These are phyloP conservation scores for Gentiana straminea DNA, from an alignment of 257 asterid genomes.

Conservation along the genomic window DNA sequence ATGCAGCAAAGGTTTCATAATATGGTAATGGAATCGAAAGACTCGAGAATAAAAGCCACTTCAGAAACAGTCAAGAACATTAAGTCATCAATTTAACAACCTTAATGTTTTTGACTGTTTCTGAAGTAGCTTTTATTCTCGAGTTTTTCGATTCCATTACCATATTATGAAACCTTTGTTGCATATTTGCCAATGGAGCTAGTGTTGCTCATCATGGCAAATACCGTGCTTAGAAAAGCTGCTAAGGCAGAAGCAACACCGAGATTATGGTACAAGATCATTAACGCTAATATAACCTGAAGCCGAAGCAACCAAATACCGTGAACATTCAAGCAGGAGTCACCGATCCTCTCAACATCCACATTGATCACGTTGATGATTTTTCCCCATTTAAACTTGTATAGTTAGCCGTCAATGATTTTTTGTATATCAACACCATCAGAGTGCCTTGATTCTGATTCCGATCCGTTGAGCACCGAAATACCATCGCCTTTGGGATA, in stretches of 20 bases:
- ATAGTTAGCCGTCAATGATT: slow-evolving; percentile 38
- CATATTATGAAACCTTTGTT: slow-evolving; percentile 46
- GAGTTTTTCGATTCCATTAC: slow-evolving; percentile 75
- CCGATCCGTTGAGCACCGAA: too few species aligned
- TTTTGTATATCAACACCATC: slow-evolving; percentile 60
- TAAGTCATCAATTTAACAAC: too few species aligned
- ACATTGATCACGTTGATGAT: slow-evolving; percentile 56
- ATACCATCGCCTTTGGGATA: too few species aligned
- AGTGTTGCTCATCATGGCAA: slow-evolving; percentile 74
- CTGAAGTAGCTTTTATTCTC: too few species aligned
- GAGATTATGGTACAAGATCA: slow-evolving; percentile 51
- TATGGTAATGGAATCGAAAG: slow-evolving; percentile 78
- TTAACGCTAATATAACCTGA: slow-evolving; percentile 13
- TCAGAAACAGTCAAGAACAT: too few species aligned
- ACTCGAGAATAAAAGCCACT: slow-evolving; percentile 19
- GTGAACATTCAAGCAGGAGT: slow-evolving; percentile 62
- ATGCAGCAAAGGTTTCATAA: slow-evolving; percentile 51
- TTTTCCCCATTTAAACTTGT: slow-evolving; percentile 51
- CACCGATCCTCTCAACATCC: slow-evolving; percentile 85
- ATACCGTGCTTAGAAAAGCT: slow-evolving; percentile 54
- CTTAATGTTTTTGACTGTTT: too few species aligned
- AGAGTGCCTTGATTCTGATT: slow-evolving; percentile 13
- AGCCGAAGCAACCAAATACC: slow-evolving; percentile 20
- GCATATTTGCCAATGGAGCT: slow-evolving; percentile 61
- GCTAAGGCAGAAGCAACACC: slow-evolving; percentile 65